A percentile compares a stretch with the other conserved stretches of the same genome.
Conservation (phyloP, 805 yeast genomes). For the Kazachstania taianensis region DNA sequence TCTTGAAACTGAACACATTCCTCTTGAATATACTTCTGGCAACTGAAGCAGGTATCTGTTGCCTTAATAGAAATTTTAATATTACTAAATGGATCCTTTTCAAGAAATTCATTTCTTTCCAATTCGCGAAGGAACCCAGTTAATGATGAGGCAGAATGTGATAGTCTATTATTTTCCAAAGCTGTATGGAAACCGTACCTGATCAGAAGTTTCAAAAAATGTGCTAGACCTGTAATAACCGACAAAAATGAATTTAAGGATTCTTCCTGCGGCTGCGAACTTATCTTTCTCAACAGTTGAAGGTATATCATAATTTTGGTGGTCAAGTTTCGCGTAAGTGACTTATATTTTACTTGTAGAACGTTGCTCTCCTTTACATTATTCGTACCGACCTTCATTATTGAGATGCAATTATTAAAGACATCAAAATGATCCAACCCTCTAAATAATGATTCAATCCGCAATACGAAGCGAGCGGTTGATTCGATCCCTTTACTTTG, state of each 20-base stretch:
- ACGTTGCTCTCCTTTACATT: neutral
- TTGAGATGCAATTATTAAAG: constrained; percentile 3
- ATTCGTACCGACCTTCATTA: neutral
- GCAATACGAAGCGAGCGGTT: constrained; percentile 61
- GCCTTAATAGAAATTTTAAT: constrained; percentile 47
- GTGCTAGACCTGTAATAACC: constrained; percentile 84
- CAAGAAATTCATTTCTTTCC: constrained; percentile 35
- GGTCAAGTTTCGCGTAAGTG: constrained; percentile 67
- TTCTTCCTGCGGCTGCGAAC: constrained; percentile 27
- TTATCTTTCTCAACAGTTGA: constrained; percentile 63
- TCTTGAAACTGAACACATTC: constrained; percentile 55
- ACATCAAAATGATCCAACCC: constrained; percentile 50
- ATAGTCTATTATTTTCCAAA: constrained; percentile 49
- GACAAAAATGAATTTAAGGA: constrained; percentile 56
- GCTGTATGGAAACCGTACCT: constrained; percentile 74
- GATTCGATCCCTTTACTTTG: constrained; percentile 56
- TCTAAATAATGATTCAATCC: constrained; percentile 64
- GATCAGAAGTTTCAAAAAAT: constrained; percentile 76
- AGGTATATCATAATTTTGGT: constrained; percentile 85
- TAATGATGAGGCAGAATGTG: constrained; percentile 50
- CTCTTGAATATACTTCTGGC: constrained; percentile 74
- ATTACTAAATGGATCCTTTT: constrained; percentile 28
- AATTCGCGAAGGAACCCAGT: constrained; percentile 51
- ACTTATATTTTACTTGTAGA: constrained; percentile 5
- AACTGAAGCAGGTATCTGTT: constrained; percentile 65